phyloP scores from a whole-genome alignment of 441 rosid species.

The Euphorbia celastroides region DNA sequence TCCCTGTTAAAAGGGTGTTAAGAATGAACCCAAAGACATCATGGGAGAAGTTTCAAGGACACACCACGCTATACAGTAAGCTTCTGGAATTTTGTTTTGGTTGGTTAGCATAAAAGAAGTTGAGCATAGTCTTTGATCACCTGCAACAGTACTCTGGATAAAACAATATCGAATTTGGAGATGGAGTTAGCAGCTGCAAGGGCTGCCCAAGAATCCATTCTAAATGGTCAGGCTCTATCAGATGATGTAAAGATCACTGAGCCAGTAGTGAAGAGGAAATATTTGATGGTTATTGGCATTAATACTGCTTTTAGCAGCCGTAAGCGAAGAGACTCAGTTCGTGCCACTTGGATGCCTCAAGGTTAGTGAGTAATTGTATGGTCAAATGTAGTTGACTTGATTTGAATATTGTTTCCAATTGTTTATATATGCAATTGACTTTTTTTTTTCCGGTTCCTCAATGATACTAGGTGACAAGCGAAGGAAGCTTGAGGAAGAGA shows the following conservation, averaged over 20 bases:
- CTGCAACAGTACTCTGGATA: conserved; percentile 60
- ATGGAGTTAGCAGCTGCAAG: conserved; percentile 83
- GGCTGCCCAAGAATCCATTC: conserved; percentile 74
- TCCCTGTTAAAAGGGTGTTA: conserved; percentile 40
- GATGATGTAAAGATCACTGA: conserved; percentile 48
- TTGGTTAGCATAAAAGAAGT: background rate
- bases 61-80: conserved; percentile 75
- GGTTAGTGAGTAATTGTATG: conserved; percentile 51
- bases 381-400: background rate
- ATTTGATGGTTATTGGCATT: conserved; percentile 82
- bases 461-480: conserved; percentile 54
- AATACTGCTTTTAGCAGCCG: too few relatives aligned
- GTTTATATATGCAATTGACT: background rate
- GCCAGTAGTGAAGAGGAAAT: conserved; percentile 51
- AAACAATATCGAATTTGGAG: conserved; percentile 73
- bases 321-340: conserved; percentile 85
- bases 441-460: background rate
- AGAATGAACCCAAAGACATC: conserved; percentile 48
- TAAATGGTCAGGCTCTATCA: conserved; percentile 73
- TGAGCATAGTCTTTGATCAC: conserved; percentile 15
- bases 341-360: conserved; percentile 95
- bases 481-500: conserved; percentile 87
- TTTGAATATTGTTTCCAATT: background rate
- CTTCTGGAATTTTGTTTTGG: background rate
- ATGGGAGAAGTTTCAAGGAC: conserved; percentile 63